These are phyloP conservation scores for Crepidotus variabilis DNA, from an alignment of 768 basidiomycete genomes.

Conservation along the genomic window DNA sequence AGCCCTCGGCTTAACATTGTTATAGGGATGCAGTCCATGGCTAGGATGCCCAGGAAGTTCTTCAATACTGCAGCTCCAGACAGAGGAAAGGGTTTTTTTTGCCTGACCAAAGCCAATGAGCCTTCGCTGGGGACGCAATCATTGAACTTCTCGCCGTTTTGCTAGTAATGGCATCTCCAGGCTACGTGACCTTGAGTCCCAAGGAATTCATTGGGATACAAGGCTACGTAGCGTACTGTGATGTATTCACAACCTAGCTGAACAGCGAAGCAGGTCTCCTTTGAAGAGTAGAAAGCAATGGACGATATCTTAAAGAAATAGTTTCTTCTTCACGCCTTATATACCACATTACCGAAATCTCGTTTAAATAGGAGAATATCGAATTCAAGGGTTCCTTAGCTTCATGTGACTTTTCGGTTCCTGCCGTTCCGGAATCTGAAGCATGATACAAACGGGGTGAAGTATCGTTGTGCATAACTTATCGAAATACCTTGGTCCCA, in stretches of 20 bases:
- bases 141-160: too few relatives aligned
- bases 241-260: background rate
- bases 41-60: too few relatives aligned
- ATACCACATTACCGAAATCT: too few relatives aligned
- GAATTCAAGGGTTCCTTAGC: too few relatives aligned
- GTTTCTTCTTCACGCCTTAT: too few relatives aligned
- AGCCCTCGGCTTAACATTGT: too few relatives aligned
- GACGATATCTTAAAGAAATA: background rate
- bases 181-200: conserved; percentile 16
- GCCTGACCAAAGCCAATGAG: too few relatives aligned
- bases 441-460: background rate
- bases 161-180: background rate
- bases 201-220: conserved; percentile 19
- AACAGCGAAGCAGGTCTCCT: background rate
- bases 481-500: background rate
- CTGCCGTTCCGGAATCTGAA: background rate
- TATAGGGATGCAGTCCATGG: too few relatives aligned
- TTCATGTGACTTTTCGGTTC: background rate
- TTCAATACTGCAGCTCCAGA: too few relatives aligned
- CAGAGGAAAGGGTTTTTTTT: too few relatives aligned
- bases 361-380: too few relatives aligned
- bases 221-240: conserved; percentile 20
- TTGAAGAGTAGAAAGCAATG: background rate
- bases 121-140: too few relatives aligned
- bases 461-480: background rate